Percentiles rank a stretch among this genome's conserved stretches.
Evolutionary conservation across 2,329 filamentous ascomycete species (phyloP).

Genomic region (Coccinonectria pachysandricola): DNA sequence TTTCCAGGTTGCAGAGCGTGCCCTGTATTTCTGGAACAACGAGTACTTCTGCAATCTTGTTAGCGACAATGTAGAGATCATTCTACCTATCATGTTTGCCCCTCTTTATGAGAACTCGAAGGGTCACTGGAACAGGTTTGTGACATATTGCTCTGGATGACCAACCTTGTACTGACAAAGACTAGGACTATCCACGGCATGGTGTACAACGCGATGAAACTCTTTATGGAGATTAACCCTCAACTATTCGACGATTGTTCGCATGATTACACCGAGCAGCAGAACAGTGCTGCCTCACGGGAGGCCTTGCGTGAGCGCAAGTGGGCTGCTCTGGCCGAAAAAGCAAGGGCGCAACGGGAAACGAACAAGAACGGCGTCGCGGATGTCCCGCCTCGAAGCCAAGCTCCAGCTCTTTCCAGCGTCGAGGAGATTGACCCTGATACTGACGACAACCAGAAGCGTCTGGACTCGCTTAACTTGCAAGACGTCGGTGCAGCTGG

Average conservation of each 20-base stretch:
- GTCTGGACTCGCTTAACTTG: conserved; percentile 80
- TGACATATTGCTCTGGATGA: too few species aligned
- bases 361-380: conserved; percentile 23
- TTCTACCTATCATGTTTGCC: conserved; percentile 98
- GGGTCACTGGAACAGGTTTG: conserved; percentile 95
- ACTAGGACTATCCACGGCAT: conserved; percentile 93
- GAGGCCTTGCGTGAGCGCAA: conserved; percentile 74
- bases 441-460: conserved; percentile 74
- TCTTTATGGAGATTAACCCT: conserved; percentile 99
- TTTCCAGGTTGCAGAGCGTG: conserved; percentile 96
- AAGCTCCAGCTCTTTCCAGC: conserved; percentile 34
- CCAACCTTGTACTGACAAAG: not conserved
- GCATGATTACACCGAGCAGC: conserved; percentile 93
- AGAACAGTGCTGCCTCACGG: conserved; percentile 80
- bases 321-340: conserved; percentile 78
- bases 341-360: conserved; percentile 60
- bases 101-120: conserved; percentile 98
- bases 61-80: conserved; percentile 97
- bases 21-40: conserved; percentile 99
- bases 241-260: conserved; percentile 98
- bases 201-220: conserved; percentile 99
- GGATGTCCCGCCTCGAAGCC: conserved; percentile 25
- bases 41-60: conserved; percentile 99
- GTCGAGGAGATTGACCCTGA: conserved; percentile 70
- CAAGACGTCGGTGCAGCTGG: conserved; percentile 58